phyloP scores from a whole-genome alignment of 768 basidiomycete genomes.

The Leccinellum albellum region DNA sequence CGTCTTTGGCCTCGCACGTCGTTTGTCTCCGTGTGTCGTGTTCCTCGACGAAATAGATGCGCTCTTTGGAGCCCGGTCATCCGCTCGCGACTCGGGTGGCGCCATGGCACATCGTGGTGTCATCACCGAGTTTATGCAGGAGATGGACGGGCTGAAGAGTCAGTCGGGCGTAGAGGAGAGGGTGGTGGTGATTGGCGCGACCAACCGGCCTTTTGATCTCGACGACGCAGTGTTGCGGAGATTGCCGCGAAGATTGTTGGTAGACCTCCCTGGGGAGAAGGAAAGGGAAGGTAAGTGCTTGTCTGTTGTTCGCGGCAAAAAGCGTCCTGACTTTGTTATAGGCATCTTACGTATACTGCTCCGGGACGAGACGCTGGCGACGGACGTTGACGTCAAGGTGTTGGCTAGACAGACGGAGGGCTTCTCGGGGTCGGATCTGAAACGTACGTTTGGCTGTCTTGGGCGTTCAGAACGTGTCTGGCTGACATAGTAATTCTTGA shows the following conservation, averaged over 20 bases:
- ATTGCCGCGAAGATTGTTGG: conserved; percentile 78
- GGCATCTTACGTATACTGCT: conserved; percentile 87
- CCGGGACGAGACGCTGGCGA: conserved; percentile 68
- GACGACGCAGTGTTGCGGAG: conserved; percentile 91
- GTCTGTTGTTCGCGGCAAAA: not conserved
- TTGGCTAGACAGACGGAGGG: conserved; percentile 73
- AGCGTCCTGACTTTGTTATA: conserved; percentile 28
- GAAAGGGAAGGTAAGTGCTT: conserved; percentile 73
- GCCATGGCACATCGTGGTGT: conserved; percentile 82
- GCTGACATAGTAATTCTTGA: conserved; percentile 7
- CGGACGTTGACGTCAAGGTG: conserved; percentile 56
- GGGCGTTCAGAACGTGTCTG: not conserved
- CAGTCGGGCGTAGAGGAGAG: conserved; percentile 54
- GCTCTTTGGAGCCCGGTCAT: conserved; percentile 81
- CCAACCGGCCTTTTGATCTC: conserved; percentile 86
- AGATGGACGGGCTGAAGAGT: conserved; percentile 91
- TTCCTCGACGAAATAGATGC: conserved; percentile 96
- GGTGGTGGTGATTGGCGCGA: conserved; percentile 90
- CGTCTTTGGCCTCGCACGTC: conserved; percentile 82
- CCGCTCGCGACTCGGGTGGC: conserved; percentile 72
- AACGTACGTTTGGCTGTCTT: conserved; percentile 55
- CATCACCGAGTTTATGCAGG: conserved; percentile 92
- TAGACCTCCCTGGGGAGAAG: conserved; percentile 84
- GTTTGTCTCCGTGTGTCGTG: conserved; percentile 85
- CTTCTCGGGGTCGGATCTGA: conserved; percentile 93